Evolutionary conservation across 768 basidiomycete species (phyloP), one percentile per base, ranked within the genome.

Genomic region (Austroboletus eburneus): DNA sequence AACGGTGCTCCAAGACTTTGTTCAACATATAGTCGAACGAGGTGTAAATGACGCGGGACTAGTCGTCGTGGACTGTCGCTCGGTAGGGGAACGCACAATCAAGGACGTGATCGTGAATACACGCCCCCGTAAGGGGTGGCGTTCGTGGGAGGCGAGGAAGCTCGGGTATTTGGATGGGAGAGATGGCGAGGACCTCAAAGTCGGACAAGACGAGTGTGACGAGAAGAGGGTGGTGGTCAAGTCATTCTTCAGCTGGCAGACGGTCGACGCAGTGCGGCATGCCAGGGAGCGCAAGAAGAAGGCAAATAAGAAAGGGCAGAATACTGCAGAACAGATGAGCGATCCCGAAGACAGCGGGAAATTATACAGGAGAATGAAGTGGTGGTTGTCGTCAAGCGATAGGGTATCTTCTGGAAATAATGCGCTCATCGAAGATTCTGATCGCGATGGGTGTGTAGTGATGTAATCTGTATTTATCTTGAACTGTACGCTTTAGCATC

Each of bases 201-300:
- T 80, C 9, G 85, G 83, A 37, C 83, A 88, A 67, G 85, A 90
- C 63, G 91, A 93, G 63, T 89, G 88, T 58, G 89, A 91, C 52
- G 74, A 77, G 57, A 66, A 57, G 58, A 71, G 83, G 21, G 82
- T 91, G 21, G 83, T 88, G 42, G 60, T 92, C 54, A 91, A 91
- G 76, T 81, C 85, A 21, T 93, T 91, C 64, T 85, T 87, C 64
- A 81, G 84, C 40, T 90, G 87, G 86, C 86, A 91, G 72, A 85
- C 78, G 9, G 88, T 92, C 30, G 90, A 91, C 60, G 79, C 81
- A 0, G 88, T 91, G 39, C 74, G 75, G 48, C 69, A 74, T 27
- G 76, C 74, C 43, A 73, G 85, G 59, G 84, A 79, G 52, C 75
- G 79, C 48, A 87, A 78, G 67, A 62, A 74, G 54, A 87, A 80